Evolutionary conservation across 352 stramenopile genomes (phyloP), one percentile per base, ranked within the genome.

Genomic region (Saprolegnia parasitica): DNA sequence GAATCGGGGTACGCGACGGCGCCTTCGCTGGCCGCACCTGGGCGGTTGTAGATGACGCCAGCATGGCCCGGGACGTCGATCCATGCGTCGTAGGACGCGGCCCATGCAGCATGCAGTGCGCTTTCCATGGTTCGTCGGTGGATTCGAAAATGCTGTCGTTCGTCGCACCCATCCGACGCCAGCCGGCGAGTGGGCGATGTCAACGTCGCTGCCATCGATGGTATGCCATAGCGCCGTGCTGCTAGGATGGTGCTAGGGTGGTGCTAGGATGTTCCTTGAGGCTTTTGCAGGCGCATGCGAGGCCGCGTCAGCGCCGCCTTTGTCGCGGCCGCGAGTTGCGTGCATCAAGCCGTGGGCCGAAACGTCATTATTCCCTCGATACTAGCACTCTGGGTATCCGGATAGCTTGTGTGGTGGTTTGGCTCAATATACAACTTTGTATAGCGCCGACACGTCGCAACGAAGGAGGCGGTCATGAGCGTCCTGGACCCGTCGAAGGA

Each of bases 401-500:
- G 42, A 67, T 50, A 56, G 40, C 58, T 21, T 67, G 58, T 67
- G 58, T 67, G 58, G 58, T 67, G 58, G 42, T 67, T 67, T 65
- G 56, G 42, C 3, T 49, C 18, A 49, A 49, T 49, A 49, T 49
- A 49, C 42, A 49, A 49, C 42, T 49, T 49, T 49, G 42, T 49
- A 49, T 49, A 49, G 13, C 18, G 42, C 42, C 42, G 42, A 49
- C 42, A n/a, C 42, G 42, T 49, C 42, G 42, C 13, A 49, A 49
- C 13, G 42, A 49, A 49, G 58, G 40, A 37, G 58, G 58, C 40
- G 21, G 56, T 23, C 29, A 67, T 67, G 58, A 67, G 58, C 50
- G 58, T 67, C 39, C 29, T 94, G 67, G 86, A 94, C 71, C 86
- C 86, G 61, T 94, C 83, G 26, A 94, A 94, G 71, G 86, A 94